Evolutionary conservation across 768 basidiomycete genomes (phyloP).

Genomic region (Kwoniella shandongensis): DNA sequence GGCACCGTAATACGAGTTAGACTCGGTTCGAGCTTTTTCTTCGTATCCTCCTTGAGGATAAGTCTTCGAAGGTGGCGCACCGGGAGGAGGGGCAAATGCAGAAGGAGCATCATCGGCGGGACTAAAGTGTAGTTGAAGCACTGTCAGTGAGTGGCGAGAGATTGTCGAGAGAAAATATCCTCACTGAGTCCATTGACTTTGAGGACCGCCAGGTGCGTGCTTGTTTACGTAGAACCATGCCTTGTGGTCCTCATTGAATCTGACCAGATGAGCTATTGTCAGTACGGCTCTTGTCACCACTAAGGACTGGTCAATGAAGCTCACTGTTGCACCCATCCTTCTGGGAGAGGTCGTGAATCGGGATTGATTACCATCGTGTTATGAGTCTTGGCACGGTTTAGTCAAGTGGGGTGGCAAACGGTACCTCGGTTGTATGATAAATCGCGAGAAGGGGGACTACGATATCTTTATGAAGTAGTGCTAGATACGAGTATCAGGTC

Average conservation of each 20-base stretch:
- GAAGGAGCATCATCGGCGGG: slow-evolving; percentile 41
- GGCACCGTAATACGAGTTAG: slow-evolving; percentile 8
- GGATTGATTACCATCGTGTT: slow-evolving; percentile 38
- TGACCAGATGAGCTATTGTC: slow-evolving; percentile 6
- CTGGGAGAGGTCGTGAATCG: slow-evolving; percentile 41
- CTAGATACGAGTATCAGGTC: too few species aligned
- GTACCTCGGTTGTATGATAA: background rate
- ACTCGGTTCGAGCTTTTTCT: slow-evolving; percentile 4
- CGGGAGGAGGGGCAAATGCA: slow-evolving; percentile 31
- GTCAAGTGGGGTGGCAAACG: slow-evolving; percentile 7
- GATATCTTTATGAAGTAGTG: too few species aligned
- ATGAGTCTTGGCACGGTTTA: slow-evolving; percentile 16
- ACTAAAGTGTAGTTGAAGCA: too few species aligned
- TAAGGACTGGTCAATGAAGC: slow-evolving; percentile 5
- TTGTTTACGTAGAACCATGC: slow-evolving; percentile 50
- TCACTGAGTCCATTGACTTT: slow-evolving; percentile 48
- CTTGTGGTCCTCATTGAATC: slow-evolving; percentile 45
- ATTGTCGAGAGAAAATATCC: slow-evolving; percentile 11
- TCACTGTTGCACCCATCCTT: slow-evolving; percentile 47
- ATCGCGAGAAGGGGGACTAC: background rate
- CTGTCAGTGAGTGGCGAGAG: too few species aligned
- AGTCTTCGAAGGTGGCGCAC: slow-evolving; percentile 26
- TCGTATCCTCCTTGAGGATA: slow-evolving; percentile 2
- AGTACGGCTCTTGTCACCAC: background rate
- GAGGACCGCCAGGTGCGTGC: slow-evolving; percentile 39